Conservation (phyloP, 345 rosid genomes). For the Chamaenerion angustifolium region DNA sequence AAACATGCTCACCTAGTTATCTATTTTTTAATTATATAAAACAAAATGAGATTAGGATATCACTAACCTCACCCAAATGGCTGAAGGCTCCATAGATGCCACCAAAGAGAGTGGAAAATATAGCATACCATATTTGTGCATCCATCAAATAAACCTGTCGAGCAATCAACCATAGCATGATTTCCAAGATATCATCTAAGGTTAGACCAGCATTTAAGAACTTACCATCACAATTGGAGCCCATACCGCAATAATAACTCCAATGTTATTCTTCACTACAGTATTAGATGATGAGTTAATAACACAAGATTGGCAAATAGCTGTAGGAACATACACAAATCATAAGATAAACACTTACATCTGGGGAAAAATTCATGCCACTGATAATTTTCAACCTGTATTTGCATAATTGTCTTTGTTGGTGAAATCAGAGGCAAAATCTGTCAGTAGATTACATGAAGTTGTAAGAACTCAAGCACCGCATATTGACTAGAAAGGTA, state of each 20-base stretch:
- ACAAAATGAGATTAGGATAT: background rate
- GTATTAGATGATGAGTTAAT: conserved; percentile 11
- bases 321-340: conserved; percentile 1
- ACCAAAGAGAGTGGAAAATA: conserved; percentile 86
- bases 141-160: conserved; percentile 88
- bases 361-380: conserved; percentile 93
- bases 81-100: conserved; percentile 93
- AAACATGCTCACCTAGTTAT: too few species aligned
- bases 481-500: background rate
- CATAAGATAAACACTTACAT: conserved; percentile 23
- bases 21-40: background rate
- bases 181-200: background rate
- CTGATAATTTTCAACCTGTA: conserved; percentile 42
- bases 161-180: conserved; percentile 10
- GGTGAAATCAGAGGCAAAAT: conserved; percentile 79
- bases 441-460: conserved; percentile 18
- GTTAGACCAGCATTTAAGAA: background rate
- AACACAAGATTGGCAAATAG: conserved; percentile 7
- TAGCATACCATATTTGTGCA: conserved; percentile 96
- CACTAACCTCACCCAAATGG: conserved; percentile 92
- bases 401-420: conserved; percentile 58
- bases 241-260: conserved; percentile 87
- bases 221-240: conserved; percentile 83
- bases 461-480: background rate
- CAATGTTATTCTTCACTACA: conserved; percentile 67